A percentile compares a stretch with the other conserved stretches of the same genome.
These are phyloP conservation scores for Clavulina sp. DNA, from an alignment of 768 basidiomycete species.

Conservation along the genomic window DNA sequence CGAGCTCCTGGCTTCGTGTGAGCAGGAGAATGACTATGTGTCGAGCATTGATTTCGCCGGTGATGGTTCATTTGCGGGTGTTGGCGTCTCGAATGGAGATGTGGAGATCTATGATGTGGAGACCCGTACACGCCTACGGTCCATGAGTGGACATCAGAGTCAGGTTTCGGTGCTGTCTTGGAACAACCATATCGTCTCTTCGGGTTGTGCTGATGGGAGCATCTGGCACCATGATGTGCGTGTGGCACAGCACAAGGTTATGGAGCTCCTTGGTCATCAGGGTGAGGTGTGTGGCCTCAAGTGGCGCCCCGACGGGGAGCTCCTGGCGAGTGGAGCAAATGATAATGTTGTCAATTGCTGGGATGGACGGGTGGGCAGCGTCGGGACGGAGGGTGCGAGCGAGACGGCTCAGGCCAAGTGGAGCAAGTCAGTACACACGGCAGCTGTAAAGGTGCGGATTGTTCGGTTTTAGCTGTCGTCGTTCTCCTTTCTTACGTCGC, in stretches of 20 bases:
- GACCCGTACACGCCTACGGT: slow-evolving; percentile 56
- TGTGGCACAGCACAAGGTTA: slow-evolving; percentile 70
- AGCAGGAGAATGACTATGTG: slow-evolving; percentile 57
- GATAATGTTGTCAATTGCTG: slow-evolving; percentile 98
- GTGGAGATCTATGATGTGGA: slow-evolving; percentile 95
- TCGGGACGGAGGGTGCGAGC: slow-evolving; percentile 12
- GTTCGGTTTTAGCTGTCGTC: not conserved
- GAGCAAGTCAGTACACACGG: slow-evolving; percentile 83
- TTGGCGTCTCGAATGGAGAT: slow-evolving; percentile 65
- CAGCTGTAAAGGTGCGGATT: slow-evolving; percentile 36
- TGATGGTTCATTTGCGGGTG: slow-evolving; percentile 63
- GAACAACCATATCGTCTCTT: slow-evolving; percentile 71
- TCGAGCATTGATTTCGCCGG: slow-evolving; percentile 64
- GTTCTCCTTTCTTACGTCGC: not conserved
- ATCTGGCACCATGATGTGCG: slow-evolving; percentile 97
- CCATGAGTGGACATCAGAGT: slow-evolving; percentile 77
- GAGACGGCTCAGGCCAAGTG: slow-evolving; percentile 47
- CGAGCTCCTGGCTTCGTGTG: slow-evolving; percentile 47
- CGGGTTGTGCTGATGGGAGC: slow-evolving; percentile 83
- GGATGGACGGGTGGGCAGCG: slow-evolving; percentile 66
- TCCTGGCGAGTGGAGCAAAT: slow-evolving; percentile 89
- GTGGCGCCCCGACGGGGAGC: slow-evolving; percentile 76
- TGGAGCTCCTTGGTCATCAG: slow-evolving; percentile 75
- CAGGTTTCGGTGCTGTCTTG: slow-evolving; percentile 77
- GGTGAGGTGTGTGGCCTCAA: slow-evolving; percentile 87